Percentiles rank a stretch among this genome's conserved stretches.
Conservation (phyloP, 2,329 filamentous ascomycete genomes). For the Colletotrichum coccodes region DNA sequence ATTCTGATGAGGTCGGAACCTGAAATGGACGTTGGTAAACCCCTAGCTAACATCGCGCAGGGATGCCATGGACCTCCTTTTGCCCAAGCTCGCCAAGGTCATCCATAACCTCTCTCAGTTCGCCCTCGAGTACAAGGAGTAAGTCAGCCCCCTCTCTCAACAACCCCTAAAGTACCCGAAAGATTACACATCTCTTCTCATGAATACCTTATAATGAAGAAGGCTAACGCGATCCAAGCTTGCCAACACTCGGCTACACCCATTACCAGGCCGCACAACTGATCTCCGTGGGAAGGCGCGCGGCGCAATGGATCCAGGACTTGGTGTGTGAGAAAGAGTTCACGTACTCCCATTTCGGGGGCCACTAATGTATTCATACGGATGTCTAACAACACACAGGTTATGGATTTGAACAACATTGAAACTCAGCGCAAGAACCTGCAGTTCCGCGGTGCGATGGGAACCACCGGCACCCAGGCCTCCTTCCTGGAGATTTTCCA, state of each 20-base stretch:
- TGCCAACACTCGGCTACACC: not conserved
- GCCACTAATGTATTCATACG: too few species aligned
- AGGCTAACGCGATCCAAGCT: too few species aligned
- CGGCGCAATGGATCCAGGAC: slow-evolving; percentile 79
- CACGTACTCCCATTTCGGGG: too few species aligned
- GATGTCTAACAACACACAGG: too few species aligned
- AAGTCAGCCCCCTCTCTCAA: slow-evolving; percentile 69
- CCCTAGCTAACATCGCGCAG: not conserved
- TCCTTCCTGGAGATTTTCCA: slow-evolving; percentile 73
- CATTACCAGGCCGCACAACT: slow-evolving; percentile 69
- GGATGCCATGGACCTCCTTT: slow-evolving; percentile 76
- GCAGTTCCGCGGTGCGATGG: slow-evolving; percentile 76
- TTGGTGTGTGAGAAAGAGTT: too few species aligned
- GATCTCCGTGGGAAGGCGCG: slow-evolving; percentile 67
- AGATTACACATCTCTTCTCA: too few species aligned
- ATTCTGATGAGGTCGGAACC: slow-evolving; percentile 70
- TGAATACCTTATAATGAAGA: too few species aligned
- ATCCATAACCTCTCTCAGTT: slow-evolving; percentile 80
- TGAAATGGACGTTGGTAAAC: slow-evolving; percentile 50
- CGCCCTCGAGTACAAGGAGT: slow-evolving; percentile 76
- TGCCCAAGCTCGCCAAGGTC: slow-evolving; percentile 82
- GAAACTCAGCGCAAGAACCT: slow-evolving; percentile 76
- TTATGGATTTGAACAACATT: slow-evolving; percentile 80
- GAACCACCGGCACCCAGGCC: slow-evolving; percentile 81
- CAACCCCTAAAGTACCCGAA: too few species aligned